Percentiles rank a stretch among this genome's conserved stretches.
Evolutionary conservation across 2,329 filamentous ascomycete species (phyloP).

Genomic region (Fusarium sp.): DNA sequence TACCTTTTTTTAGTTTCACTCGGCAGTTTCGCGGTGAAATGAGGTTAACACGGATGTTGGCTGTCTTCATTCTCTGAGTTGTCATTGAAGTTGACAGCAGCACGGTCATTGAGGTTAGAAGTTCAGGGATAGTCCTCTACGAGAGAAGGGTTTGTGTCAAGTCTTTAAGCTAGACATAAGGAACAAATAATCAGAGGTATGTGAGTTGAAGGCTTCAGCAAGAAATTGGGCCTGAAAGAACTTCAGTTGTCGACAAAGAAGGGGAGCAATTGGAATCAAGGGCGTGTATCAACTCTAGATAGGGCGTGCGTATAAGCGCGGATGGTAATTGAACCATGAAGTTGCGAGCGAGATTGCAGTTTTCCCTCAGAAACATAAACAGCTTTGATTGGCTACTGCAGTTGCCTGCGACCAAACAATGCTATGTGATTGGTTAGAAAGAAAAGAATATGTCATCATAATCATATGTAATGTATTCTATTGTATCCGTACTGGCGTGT

Average conservation of each 20-base stretch:
- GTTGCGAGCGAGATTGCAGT: conserved; percentile 40
- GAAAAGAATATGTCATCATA: conserved; percentile 42
- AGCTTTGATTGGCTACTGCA: conserved; percentile 23
- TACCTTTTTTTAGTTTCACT: conserved; percentile 21
- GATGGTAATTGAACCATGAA: conserved; percentile 31
- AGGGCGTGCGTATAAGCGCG: conserved; percentile 33
- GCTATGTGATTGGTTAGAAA: conserved; percentile 35
- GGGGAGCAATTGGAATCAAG: background rate
- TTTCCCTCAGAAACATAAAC: conserved; percentile 10
- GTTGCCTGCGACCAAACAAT: conserved; percentile 19
- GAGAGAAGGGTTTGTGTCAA: background rate
- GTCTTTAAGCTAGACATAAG: background rate
- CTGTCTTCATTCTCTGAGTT: conserved; percentile 13
- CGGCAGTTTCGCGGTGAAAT: conserved; percentile 39
- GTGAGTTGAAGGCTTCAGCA: background rate
- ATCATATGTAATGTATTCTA: conserved; percentile 32
- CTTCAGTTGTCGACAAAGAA: background rate
- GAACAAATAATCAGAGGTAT: background rate
- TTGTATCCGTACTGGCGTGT: conserved; percentile 42
- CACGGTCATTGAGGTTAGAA: background rate
- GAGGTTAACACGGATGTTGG: conserved; percentile 2
- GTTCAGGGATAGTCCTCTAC: conserved; percentile 7
- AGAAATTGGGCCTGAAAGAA: background rate
- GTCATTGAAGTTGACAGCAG: conserved; percentile 10
- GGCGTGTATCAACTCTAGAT: conserved; percentile 4